phyloP scores from a whole-genome alignment of 768 basidiomycete genomes.

The Boletus rubescentipes region DNA sequence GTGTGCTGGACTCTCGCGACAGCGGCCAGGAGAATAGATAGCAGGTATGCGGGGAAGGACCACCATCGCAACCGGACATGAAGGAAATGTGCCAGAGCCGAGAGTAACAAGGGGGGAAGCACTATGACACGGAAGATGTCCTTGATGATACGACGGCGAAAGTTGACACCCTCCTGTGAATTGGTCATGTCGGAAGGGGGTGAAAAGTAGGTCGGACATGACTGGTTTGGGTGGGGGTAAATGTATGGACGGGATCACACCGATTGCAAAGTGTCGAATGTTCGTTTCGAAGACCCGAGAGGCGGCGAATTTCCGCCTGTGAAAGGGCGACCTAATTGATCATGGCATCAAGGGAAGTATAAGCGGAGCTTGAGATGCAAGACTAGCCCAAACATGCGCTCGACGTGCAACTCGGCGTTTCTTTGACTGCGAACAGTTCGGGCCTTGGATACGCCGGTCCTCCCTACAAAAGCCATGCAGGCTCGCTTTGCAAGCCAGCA shows the following conservation, averaged over 20 bases:
- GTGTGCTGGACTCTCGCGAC: constrained; percentile 35
- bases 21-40: constrained; percentile 44
- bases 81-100: constrained; percentile 28
- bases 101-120: constrained; percentile 42
- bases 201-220: constrained; percentile 4
- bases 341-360: neutral
- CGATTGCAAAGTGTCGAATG: neutral
- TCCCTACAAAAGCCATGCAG: neutral
- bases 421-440: neutral
- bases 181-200: constrained; percentile 1
- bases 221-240: neutral
- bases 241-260: constrained; percentile 6
- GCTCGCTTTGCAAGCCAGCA: neutral
- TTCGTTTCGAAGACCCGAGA: constrained; percentile 10
- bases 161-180: constrained; percentile 20
- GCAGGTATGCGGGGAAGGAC: constrained; percentile 38
- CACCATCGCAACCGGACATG: constrained; percentile 35
- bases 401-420: neutral
- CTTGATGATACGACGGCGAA: constrained; percentile 49
- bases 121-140: constrained; percentile 45
- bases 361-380: constrained; percentile 14
- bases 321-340: constrained; percentile 12
- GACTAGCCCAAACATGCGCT: neutral
- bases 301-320: constrained; percentile 8
- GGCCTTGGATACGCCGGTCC: constrained; percentile 9